Conservation (phyloP, 352 stramenopile species). For the Achlya hypogyna region DNA sequence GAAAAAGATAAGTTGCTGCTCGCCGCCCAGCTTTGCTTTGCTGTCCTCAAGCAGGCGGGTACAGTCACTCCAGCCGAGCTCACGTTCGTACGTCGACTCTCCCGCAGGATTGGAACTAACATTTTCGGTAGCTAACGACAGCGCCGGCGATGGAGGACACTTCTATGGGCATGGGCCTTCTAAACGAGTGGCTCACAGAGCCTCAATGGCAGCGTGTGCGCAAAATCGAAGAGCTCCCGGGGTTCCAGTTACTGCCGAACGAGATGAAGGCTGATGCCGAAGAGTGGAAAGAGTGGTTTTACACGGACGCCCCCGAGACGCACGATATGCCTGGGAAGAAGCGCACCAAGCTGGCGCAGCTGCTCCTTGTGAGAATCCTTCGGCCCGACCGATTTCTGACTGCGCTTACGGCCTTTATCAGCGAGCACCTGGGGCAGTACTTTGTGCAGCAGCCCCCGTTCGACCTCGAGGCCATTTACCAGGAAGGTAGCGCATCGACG, state of each 20-base stretch:
- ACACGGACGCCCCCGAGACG: slow-evolving; percentile 85
- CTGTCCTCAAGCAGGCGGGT: slow-evolving; percentile 76
- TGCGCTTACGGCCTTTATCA: slow-evolving; percentile 56
- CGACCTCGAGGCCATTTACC: slow-evolving; percentile 76
- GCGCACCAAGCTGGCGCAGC: slow-evolving; percentile 50
- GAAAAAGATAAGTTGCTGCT: slow-evolving; percentile 91
- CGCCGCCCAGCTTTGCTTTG: slow-evolving; percentile 87
- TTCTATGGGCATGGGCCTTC: slow-evolving; percentile 71
- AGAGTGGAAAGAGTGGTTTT: slow-evolving; percentile 93
- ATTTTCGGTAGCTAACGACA: slow-evolving; percentile 66
- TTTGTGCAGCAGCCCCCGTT: slow-evolving; percentile 83
- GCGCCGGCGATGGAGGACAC: slow-evolving; percentile 33
- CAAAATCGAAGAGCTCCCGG: slow-evolving; percentile 81
- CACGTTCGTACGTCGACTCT: slow-evolving; percentile 23
- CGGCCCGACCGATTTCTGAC: slow-evolving; percentile 77
- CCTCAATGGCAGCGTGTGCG: slow-evolving; percentile 85
- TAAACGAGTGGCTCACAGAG: slow-evolving; percentile 89
- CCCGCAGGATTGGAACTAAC: slow-evolving; percentile 25
- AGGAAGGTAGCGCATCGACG: slow-evolving; percentile 84
- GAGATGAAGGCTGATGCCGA: slow-evolving; percentile 93
- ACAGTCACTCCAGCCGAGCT: slow-evolving; percentile 47
- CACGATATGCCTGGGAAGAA: slow-evolving; percentile 85
- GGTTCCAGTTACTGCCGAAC: slow-evolving; percentile 88
- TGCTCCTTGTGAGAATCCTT: slow-evolving; percentile 62
- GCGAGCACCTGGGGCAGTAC: slow-evolving; percentile 38